A percentile compares a stretch with the other conserved stretches of the same genome.
phyloP scores from a whole-genome alignment of 192 early-diverging fungal species.

The Coemansia sp. region DNA sequence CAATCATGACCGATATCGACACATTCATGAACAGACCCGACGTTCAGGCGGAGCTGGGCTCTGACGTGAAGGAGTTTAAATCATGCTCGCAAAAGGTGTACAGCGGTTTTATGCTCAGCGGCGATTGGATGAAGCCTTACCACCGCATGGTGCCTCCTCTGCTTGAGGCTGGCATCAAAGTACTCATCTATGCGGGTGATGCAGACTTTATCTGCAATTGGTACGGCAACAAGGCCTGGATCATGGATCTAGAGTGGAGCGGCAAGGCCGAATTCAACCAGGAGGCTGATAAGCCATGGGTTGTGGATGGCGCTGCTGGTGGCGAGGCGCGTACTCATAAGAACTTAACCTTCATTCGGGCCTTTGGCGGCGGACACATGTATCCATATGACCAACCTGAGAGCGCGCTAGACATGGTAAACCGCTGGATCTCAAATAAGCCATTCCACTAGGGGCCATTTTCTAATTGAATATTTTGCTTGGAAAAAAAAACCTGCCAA shows the following conservation, averaged over 20 bases:
- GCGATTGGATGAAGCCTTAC: slow-evolving; percentile 90
- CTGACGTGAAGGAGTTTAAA: slow-evolving; percentile 66
- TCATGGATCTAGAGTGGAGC: slow-evolving; percentile 79
- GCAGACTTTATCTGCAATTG: slow-evolving; percentile 94
- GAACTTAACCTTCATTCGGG: slow-evolving; percentile 80
- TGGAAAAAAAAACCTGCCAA: neutral
- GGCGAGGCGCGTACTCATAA: slow-evolving; percentile 69
- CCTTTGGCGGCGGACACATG: slow-evolving; percentile 90
- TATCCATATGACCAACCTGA: slow-evolving; percentile 91
- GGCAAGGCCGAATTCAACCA: slow-evolving; percentile 67
- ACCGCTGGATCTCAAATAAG: slow-evolving; percentile 67
- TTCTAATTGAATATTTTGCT: neutral
- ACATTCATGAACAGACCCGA: slow-evolving; percentile 73
- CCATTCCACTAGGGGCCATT: slow-evolving; percentile 22
- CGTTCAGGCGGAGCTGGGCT: slow-evolving; percentile 76
- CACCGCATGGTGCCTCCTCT: slow-evolving; percentile 63
- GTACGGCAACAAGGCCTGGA: slow-evolving; percentile 89
- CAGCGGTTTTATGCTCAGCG: slow-evolving; percentile 72
- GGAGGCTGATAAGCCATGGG: slow-evolving; percentile 72
- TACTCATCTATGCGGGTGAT: slow-evolving; percentile 91
- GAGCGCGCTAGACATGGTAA: slow-evolving; percentile 81
- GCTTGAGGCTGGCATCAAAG: slow-evolving; percentile 75
- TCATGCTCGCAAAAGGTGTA: slow-evolving; percentile 86
- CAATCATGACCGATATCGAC: slow-evolving; percentile 77
- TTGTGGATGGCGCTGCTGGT: slow-evolving; percentile 57